A percentile compares a stretch with the other conserved stretches of the same genome.
These are phyloP conservation scores for Fusarium chlamydosporum DNA, from an alignment of 2,329 filamentous ascomycete species.

Conservation along the genomic window DNA sequence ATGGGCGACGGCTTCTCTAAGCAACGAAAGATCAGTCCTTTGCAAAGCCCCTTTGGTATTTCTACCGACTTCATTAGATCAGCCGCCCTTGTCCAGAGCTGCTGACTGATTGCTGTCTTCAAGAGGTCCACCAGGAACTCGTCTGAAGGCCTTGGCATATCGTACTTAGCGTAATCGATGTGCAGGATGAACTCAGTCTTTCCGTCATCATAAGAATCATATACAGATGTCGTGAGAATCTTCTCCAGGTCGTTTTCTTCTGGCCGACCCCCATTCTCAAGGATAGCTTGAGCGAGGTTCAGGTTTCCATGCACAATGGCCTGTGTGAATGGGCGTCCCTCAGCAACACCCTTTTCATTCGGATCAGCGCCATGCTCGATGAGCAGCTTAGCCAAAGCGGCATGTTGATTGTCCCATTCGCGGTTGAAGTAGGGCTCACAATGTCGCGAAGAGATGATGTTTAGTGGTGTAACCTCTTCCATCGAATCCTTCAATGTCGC, in stretches of 20 bases:
- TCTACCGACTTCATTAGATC: conserved; percentile 48
- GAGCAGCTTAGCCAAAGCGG: conserved; percentile 46
- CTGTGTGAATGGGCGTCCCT: conserved; percentile 46
- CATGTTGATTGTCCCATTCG: conserved; percentile 49
- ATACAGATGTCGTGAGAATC: conserved; percentile 38
- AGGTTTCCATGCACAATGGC: conserved; percentile 46
- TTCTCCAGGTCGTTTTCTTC: conserved; percentile 45
- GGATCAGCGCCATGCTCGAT: conserved; percentile 48
- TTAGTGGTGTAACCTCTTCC: conserved; percentile 47
- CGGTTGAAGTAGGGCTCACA: conserved; percentile 45
- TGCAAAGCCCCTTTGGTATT: conserved; percentile 40
- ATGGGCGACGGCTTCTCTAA: conserved; percentile 42
- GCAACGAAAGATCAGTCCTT: conserved; percentile 46
- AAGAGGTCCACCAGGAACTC: conserved; percentile 42
- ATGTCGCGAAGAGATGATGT: conserved; percentile 47
- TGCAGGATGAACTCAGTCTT: conserved; percentile 46
- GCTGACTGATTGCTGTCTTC: conserved; percentile 40
- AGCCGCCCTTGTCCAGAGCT: conserved; percentile 48
- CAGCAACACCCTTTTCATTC: conserved; percentile 47
- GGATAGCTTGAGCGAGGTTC: conserved; percentile 43
- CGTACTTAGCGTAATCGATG: conserved; percentile 46
- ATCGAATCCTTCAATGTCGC: conserved; percentile 39
- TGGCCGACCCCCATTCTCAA: conserved; percentile 48
- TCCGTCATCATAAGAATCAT: conserved; percentile 49
- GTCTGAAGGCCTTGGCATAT: conserved; percentile 45